Base-by-base conservation (phyloP, 2,329 filamentous ascomycete species). In the Aspergillus fischeri region DNA sequence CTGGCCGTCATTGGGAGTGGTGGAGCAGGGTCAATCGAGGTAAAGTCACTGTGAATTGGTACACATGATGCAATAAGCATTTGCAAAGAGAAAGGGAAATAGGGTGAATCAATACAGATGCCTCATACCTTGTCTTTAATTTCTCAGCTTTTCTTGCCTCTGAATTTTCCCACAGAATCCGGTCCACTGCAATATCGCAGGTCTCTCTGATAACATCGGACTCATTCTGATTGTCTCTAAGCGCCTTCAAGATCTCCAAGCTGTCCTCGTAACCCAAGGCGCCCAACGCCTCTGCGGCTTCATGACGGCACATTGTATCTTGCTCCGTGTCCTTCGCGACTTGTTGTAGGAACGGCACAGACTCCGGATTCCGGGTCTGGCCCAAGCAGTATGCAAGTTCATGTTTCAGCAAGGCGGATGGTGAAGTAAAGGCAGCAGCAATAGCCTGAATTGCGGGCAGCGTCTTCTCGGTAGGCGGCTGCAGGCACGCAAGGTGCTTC, bases 371-470 rank as follows among this genome's bases (percentile, higher is more conserved):
- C 57, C 86, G 86, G 1, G 90, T 93, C 77, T 99, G 94, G 7
- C 94, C 94, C 2, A 99, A 83, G 71, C 94, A 99, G 78, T 99
- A 99, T 27, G 94, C 94, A 51, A 99, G 83, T 74, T 99, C 94
- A 75, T 99, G 94, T 79, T 97, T 97, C 49, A 97, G 81, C 8
- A 97, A 82, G 3, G 91, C 93, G 4, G 93, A 97, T 0, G 90
- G 87, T 3, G 93, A 96, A 0, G 80, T 69, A 66, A 99, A 94
- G 1, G 82, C 93, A 7, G 92, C 91, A 2, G 93, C 92, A 66
- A 99, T 99, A 45, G 94, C 92, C 63, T 86, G 77, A 64, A 88
- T 86, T 20, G 88, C 84, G 45, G 86, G 85, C 7, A 86, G 78
- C 0, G 82, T 83, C 63, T 85, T 77, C 45, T 79, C 73, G 28